Base-by-base conservation (phyloP, 139 green algal genomes). In the Micractinium conductrix region DNA sequence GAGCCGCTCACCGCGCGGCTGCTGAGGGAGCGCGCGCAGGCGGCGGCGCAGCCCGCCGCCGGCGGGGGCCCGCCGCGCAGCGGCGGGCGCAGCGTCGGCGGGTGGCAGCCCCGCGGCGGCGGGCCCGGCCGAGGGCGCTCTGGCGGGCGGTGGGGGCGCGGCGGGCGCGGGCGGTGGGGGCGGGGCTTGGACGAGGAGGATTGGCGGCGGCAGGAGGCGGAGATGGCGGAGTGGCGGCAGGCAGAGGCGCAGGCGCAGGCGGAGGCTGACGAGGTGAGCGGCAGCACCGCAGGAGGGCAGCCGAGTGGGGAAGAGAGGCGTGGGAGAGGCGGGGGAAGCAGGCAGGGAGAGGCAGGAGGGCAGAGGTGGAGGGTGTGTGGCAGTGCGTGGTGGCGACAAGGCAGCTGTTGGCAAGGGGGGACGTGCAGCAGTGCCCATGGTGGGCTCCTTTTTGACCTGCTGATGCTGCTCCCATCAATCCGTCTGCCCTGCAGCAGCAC, bases 11-110 rank as follows among this genome's bases (percentile, higher is more conserved):
- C 75, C 19, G 76, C 75, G 0, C 35, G 35, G 28, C 55, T 87
- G 28, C 76, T 87, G 67, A 68, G 73, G 5, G 43, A 84, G 75
- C 72, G 73, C 0, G 70, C 48, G 69, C 38, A 78, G 69, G n/a
- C 37, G 16, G 40, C 43, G 53, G 33, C 37, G 69, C 35, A 44
- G 43, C 10, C n/a, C 6, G 63, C 26, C 63, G n/a, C 30, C 26
- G 67, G 48, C 78, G 53, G 78, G 50, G 22, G 53, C 17, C 48
- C 28, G 75, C 35, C 43, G 8, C 72, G 14, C 22, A 48, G 24
- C 62, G n/a, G 55, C 38, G 62, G 30, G 43, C n/a, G 2, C n/a
- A 8, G 17, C 33, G 14, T 4, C 21, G 60, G 58, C 33, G 42
- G 22, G n/a, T 48, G 48, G 12, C 48, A 37, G 33, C n/a, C 6